Percentiles rank a stretch among this genome's conserved stretches.
Evolutionary conservation across 768 basidiomycete genomes (phyloP).

Genomic region (Xanthoconium purpureum): DNA sequence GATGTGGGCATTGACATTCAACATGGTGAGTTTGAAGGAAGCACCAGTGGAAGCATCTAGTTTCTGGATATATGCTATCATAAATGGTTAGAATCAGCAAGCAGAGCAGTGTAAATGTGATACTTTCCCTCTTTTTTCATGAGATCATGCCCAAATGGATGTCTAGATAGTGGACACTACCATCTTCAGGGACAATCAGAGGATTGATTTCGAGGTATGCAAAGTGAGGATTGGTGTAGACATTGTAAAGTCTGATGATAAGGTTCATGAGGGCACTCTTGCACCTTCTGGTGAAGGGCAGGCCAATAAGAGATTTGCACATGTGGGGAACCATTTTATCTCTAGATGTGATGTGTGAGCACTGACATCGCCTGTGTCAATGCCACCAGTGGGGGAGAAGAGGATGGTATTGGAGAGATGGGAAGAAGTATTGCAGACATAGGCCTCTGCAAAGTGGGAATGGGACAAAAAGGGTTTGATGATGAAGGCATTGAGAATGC

Average conservation of each 20-base stretch:
- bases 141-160: constrained; percentile 95
- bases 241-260: constrained; percentile 89
- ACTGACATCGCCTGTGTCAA: constrained; percentile 97
- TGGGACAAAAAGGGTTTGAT: constrained; percentile 99
- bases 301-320: constrained; percentile 70
- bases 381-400: constrained; percentile 98
- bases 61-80: constrained; percentile 90
- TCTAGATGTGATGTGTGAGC: constrained; percentile 91
- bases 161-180: constrained; percentile 89
- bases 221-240: constrained; percentile 98
- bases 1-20: constrained; percentile 91
- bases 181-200: constrained; percentile 84
- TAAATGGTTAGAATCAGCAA: background rate
- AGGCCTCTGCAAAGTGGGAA: constrained; percentile 90
- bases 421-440: constrained; percentile 95
- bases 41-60: constrained; percentile 96
- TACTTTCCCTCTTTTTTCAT: constrained; percentile 81
- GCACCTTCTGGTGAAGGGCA: constrained; percentile 76
- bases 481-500: constrained; percentile 95
- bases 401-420: constrained; percentile 95
- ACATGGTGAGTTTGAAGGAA: constrained; percentile 94
- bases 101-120: fast-evolving
- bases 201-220: constrained; percentile 99
- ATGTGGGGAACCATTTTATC: constrained; percentile 76
- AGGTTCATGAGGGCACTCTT: constrained; percentile 94